Evolutionary conservation across 805 yeast genomes (phyloP).

Genomic region (Candida orba): DNA sequence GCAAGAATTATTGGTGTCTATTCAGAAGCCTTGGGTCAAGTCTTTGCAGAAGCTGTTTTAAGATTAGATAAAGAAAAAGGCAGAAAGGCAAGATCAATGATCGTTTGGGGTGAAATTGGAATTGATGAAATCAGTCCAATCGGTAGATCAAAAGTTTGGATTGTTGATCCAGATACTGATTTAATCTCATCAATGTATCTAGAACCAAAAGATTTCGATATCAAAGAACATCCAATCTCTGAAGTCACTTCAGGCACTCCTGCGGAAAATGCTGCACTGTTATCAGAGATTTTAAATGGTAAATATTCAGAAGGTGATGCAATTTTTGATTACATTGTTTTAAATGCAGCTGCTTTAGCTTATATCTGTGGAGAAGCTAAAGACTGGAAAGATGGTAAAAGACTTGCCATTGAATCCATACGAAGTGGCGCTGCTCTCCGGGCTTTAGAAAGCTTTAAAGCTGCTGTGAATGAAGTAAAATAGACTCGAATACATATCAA

Average conservation of each 20-base stretch:
- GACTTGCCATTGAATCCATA: conserved; percentile 62
- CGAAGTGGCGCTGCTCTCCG: conserved; percentile 55
- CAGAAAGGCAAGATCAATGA: conserved; percentile 51
- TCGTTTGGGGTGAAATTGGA: conserved; percentile 90
- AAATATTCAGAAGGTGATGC: conserved; percentile 49
- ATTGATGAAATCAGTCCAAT: conserved; percentile 91
- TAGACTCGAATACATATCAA: no score
- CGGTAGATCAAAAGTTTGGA: conserved; percentile 80
- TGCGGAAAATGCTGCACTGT: conserved; percentile 62
- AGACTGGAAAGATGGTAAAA: conserved; percentile 74
- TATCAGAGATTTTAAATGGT: conserved; percentile 36
- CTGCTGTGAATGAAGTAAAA: conserved; percentile 13
- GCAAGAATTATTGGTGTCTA: conserved; percentile 90
- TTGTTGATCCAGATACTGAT: conserved; percentile 39
- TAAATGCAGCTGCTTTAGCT: conserved; percentile 85
- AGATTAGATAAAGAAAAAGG: conserved; percentile 45
- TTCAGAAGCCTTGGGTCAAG: conserved; percentile 67
- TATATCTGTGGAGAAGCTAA: conserved; percentile 63
- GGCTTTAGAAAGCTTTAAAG: conserved; percentile 52
- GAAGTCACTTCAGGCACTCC: conserved; percentile 84
- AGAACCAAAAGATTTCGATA: conserved; percentile 74
- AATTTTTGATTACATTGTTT: conserved; percentile 77
- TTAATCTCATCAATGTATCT: conserved; percentile 37
- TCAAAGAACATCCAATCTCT: conserved; percentile 61
- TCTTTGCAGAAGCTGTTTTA: conserved; percentile 77